Evolutionary conservation across 1,284 basidiomycete genomes (phyloP).

Genomic region (Ceratobasidium theobromae): DNA sequence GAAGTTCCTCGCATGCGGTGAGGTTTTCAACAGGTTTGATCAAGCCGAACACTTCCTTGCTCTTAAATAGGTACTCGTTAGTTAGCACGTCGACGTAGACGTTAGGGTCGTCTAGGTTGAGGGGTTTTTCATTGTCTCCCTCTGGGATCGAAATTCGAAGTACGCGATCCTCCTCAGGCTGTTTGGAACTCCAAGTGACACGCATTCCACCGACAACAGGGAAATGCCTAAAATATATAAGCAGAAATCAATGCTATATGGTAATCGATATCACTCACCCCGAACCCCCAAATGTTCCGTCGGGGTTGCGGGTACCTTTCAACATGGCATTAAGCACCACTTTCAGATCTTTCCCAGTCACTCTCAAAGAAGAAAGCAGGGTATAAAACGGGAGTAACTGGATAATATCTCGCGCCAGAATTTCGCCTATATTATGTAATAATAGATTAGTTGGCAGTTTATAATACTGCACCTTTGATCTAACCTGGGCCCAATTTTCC

Average conservation of each 20-base stretch:
- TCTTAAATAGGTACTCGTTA: background rate
- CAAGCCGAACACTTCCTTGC: background rate
- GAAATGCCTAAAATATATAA: conserved; percentile 67
- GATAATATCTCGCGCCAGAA: no score
- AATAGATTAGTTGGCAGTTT: no score
- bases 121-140: conserved; percentile 39
- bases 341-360: no score
- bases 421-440: no score
- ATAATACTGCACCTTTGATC: no score
- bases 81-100: background rate
- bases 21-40: no score
- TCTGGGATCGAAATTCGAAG: conserved; percentile 63
- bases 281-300: conserved; percentile 49
- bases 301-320: no score
- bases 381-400: no score
- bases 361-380: no score
- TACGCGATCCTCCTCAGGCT: conserved; percentile 66
- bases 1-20: background rate
- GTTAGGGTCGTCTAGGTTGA: background rate
- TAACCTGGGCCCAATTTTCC: no score
- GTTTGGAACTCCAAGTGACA: conserved; percentile 83
- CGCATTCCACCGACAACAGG: conserved; percentile 83
- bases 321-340: no score
- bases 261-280: conserved; percentile 87
- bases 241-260: conserved; percentile 55